Conservation (phyloP, 768 basidiomycete species). For the Tricholoma sp. region DNA sequence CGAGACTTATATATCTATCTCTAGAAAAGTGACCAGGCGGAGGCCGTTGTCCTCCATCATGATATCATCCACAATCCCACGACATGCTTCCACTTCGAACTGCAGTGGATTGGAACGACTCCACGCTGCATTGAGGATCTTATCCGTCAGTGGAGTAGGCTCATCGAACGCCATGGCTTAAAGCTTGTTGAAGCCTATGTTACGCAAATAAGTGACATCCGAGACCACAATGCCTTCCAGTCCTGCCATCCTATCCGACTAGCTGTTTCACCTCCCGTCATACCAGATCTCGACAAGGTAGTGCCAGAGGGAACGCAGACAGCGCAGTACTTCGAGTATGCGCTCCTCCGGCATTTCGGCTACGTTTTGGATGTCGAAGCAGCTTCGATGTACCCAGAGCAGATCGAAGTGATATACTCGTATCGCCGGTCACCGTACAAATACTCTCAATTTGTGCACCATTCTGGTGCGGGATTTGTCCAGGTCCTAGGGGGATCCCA, state of each 20-base stretch:
- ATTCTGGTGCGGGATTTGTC: constrained; percentile 84
- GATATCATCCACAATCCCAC: constrained; percentile 93
- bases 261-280: constrained; percentile 66
- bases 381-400: constrained; percentile 66
- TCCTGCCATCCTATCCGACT: constrained; percentile 82
- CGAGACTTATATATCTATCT: constrained; percentile 1
- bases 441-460: constrained; percentile 91
- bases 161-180: constrained; percentile 85
- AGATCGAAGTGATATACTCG: constrained; percentile 82
- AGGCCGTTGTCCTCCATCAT: constrained; percentile 84
- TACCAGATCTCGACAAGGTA: constrained; percentile 61
- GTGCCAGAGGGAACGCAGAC: constrained; percentile 64
- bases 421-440: constrained; percentile 77
- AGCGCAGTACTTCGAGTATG: constrained; percentile 76
- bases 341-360: constrained; percentile 67
- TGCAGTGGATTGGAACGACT: constrained; percentile 95
- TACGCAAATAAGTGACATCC: constrained; percentile 84
- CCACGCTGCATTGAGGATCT: constrained; percentile 89
- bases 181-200: constrained; percentile 93
- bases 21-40: constrained; percentile 82
- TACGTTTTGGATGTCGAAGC: constrained; percentile 87
- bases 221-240: constrained; percentile 84
- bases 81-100: constrained; percentile 95
- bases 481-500: constrained; percentile 77
- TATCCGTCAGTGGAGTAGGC: constrained; percentile 73